These are phyloP conservation scores for Saccharomyces cerevisiae DNA, from an alignment of 805 yeast species.

Conservation along the genomic window DNA sequence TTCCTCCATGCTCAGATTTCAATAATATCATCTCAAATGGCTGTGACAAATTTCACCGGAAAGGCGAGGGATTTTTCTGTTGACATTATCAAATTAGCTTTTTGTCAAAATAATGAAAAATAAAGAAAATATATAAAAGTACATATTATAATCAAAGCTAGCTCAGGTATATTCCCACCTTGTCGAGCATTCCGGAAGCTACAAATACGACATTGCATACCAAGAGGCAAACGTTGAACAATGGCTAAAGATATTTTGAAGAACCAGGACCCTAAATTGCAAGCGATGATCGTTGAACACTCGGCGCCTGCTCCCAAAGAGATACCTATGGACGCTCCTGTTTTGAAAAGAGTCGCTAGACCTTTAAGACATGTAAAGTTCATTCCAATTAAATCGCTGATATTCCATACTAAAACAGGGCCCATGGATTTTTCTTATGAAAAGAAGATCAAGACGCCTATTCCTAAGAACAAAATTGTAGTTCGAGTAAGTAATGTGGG, in stretches of 20 bases:
- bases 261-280: constrained; percentile 18
- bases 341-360: constrained; percentile 34
- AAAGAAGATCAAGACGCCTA: constrained; percentile 43
- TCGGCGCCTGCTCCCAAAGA: constrained; percentile 22
- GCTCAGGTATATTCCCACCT: not conserved
- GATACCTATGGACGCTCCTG: constrained; percentile 15
- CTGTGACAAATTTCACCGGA: not conserved
- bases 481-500: constrained; percentile 54
- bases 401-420: constrained; percentile 33
- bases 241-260: constrained; percentile 13
- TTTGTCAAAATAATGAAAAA: not conserved
- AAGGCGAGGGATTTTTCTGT: not conserved
- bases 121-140: not conserved
- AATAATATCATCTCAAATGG: not conserved
- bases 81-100: not conserved
- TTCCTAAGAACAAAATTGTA: constrained; percentile 40
- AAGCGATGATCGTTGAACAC: constrained; percentile 11
- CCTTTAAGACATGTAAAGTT: constrained; percentile 44
- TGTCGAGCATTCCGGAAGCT: not conserved
- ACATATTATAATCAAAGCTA: not conserved
- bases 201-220: not conserved
- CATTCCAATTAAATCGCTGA: constrained; percentile 42
- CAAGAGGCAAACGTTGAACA: not conserved
- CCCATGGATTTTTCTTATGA: constrained; percentile 46
- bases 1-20: not conserved